Base-by-base conservation (phyloP, 106 monocot genomes). In the Allium cepa region DNA sequence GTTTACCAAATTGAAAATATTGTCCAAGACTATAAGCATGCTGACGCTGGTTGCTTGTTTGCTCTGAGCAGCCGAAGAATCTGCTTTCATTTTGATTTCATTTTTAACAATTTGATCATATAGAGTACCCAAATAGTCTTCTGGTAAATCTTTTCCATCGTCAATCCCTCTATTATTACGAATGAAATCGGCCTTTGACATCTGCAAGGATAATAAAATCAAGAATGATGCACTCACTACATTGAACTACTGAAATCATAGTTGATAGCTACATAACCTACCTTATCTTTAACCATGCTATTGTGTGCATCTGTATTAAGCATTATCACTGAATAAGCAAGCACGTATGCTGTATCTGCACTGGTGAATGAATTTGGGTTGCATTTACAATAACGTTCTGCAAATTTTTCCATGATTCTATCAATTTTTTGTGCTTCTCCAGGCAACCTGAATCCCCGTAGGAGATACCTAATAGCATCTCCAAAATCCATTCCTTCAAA, bases 291-390 rank as follows among this genome's bases (percentile, higher is more conserved):
- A 60, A 99, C 99, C 99, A 93, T 93, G 76, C 17, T 90, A 75
- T 93, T 99, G 73, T 99, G 99, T 60, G 99, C 99, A 83, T 99
- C 99, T 53, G 93, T 99, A 60, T 99, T 99, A n/a, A 99, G 90
- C 99, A 99, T 71, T 73, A 99, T 99, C 48, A 99, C 99, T 61
- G 99, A 99, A 87, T 99, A 99, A 26, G 99, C 92, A 78, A 99
- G 99, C 68, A 99, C 93, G 85, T 99, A 99, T 66, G 93, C 99
- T 26, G 99, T 99, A 79, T 99, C 99, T 77, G 99, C 99, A 85
- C 89, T 93, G 15, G 76, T 74, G 76, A 99, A 99, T 64, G 89
- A 80, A 75, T 61, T 85, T 55, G 99, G 90, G 72, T 87, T 99
- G 79, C 99, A 99, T 87, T 93, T 99, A 69, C 93, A 99, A 63